Evolutionary conservation across 2,329 filamentous ascomycete genomes (phyloP), one percentile per base, ranked within the genome.

Genomic region (Aspergillus eucalypticola): DNA sequence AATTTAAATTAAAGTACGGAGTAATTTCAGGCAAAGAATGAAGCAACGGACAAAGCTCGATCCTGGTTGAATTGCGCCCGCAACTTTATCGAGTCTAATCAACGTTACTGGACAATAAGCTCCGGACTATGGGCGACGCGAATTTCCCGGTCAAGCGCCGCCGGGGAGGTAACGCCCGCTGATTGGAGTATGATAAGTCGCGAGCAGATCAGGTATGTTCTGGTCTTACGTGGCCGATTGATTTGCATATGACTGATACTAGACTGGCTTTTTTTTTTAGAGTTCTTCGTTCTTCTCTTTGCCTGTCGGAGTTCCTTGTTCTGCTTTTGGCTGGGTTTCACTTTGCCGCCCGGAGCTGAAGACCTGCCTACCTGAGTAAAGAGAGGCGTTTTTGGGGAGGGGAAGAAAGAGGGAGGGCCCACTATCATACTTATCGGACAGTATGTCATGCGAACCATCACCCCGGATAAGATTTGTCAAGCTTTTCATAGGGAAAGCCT

Each of bases 91-190:
- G 59, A 50, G 46, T 48, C 19, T n/a, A 35, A 44, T 49, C 25
- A 59, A 58, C 32, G 27, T 59, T 44, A 64, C 62, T 64, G 62
- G 62, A 56, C 56, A 56, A 64, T 64, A 64, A 64, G 44, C 44
- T 59, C 57, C 62, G 57, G 54, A 39, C 23, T 60, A 39, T 57
- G 44, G 25, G n/a, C 10, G 44, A 35, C 13, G 27, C 42, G 23
- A 29, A 58, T 42, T 50, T 50, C 25, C 46, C 46, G 46, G 44
- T 25, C 46, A 10, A 50, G 46, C 25, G 44, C 44, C n/a, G 46
- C n/a, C 41, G 41, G 25, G 25, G 46, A 27, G 46, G 46, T 27
- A 8, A 50, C 25, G 46, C 6, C 11, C 19, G 39, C 13, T 42
- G 50, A 58, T 42, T 39, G 38, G 29, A 50, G 25, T 46, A 17